Percentiles rank a stretch among this genome's conserved stretches.
These are phyloP conservation scores for Paraphaeosphaeria sporulosa DNA, from an alignment of 2,329 filamentous ascomycete genomes.

Conservation along the genomic window DNA sequence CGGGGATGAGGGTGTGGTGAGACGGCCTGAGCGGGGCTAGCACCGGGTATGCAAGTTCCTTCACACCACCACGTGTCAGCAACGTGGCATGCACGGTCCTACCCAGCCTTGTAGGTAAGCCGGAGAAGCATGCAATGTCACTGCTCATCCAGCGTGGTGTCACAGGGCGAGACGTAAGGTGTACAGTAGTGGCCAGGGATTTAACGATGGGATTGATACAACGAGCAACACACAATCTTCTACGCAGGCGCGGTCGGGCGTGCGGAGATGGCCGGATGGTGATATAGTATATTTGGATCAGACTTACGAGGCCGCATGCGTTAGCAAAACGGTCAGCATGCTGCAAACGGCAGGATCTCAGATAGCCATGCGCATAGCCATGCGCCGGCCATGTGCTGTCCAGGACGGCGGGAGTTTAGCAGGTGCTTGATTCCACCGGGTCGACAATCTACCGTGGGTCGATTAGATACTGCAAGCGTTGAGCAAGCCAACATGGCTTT, in stretches of 20 bases:
- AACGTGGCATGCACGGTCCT: slow-evolving; percentile 13
- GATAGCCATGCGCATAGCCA: too few relatives aligned
- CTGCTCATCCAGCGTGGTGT: neutral
- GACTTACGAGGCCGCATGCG: neutral
- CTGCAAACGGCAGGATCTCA: neutral
- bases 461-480: too few relatives aligned
- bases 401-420: neutral
- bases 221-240: neutral
- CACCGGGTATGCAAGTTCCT: slow-evolving; percentile 6
- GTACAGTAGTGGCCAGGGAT: neutral
- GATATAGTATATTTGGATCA: neutral
- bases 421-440: neutral
- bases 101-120: slow-evolving; percentile 4
- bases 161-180: neutral
- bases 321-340: neutral
- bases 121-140: neutral
- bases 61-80: slow-evolving; percentile 12
- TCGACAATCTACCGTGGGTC: too few relatives aligned
- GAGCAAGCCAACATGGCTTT: too few relatives aligned
- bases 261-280: neutral
- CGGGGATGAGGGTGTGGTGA: slow-evolving; percentile 1
- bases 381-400: neutral
- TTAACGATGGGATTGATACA: neutral
- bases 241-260: neutral
- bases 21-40: slow-evolving; percentile 5